Evolutionary conservation across 768 basidiomycete species (phyloP).

Genomic region (Auricularia heimuer): DNA sequence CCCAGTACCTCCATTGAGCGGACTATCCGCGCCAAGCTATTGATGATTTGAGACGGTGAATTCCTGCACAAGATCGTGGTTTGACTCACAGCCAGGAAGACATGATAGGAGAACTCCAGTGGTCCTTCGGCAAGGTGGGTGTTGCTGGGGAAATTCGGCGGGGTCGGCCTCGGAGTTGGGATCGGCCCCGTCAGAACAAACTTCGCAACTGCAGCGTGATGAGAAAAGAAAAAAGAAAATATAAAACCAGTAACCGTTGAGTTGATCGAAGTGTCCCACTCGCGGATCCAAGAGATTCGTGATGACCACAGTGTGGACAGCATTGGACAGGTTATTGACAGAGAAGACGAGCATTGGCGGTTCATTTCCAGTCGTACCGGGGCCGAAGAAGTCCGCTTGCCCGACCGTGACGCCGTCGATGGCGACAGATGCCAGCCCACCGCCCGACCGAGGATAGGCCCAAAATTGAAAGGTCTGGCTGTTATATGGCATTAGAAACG

Average conservation of each 20-base stretch:
- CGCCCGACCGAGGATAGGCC: conserved; percentile 2
- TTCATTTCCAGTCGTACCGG: conserved; percentile 3
- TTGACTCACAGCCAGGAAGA: background rate
- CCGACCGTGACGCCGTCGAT: background rate
- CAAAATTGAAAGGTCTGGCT: conserved; percentile 1
- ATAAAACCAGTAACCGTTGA: background rate
- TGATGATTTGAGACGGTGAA: no score
- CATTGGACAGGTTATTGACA: background rate
- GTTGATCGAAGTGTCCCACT: background rate
- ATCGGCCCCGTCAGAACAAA: background rate
- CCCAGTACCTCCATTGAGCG: background rate
- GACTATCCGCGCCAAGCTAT: background rate
- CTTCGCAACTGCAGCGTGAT: background rate
- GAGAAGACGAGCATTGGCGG: background rate
- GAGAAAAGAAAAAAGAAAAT: background rate
- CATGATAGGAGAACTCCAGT: conserved; percentile 6
- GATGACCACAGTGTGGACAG: conserved; percentile 2
- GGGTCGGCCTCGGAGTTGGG: background rate
- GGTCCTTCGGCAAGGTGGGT: conserved; percentile 1
- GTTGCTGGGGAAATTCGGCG: background rate
- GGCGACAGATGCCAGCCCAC: conserved; percentile 1
- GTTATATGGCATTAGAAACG: no score
- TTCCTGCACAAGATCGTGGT: no score
- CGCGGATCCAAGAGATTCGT: conserved; percentile 3
- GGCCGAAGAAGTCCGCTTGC: background rate